Evolutionary conservation across 78 protist species (phyloP).

Genomic region (Dictyostelium firmibasis): DNA sequence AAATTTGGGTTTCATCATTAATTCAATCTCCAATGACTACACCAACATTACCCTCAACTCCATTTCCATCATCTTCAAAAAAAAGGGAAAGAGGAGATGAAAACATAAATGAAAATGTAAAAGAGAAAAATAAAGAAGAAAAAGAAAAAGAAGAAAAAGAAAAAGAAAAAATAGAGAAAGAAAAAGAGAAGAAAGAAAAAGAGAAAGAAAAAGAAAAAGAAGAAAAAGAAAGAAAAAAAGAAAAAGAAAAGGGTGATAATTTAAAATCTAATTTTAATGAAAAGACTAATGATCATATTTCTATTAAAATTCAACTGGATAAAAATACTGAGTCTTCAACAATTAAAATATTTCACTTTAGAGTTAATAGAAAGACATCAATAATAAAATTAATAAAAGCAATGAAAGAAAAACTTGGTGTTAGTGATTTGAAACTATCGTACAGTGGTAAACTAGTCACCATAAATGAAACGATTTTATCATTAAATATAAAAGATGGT

Average conservation of each 20-base stretch:
- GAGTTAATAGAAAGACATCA: not conserved
- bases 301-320: not conserved
- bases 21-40: not conserved
- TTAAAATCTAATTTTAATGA: not conserved
- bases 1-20: not conserved
- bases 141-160: not conserved
- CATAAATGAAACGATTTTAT: not conserved
- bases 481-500: not conserved
- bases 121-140: not conserved
- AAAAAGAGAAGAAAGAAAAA: not conserved
- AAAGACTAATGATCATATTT: not conserved
- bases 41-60: not conserved
- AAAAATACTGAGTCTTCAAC: not conserved
- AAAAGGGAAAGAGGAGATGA: too few relatives aligned
- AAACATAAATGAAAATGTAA: too few relatives aligned
- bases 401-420: not conserved
- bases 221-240: not conserved
- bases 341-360: not conserved
- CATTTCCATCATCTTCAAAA: not conserved
- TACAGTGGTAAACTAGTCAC: not conserved
- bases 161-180: not conserved
- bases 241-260: not conserved
- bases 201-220: not conserved
- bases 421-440: not conserved
- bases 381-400: not conserved